phyloP scores from a whole-genome alignment of 257 asterid genomes.

The Lycium barbarum region DNA sequence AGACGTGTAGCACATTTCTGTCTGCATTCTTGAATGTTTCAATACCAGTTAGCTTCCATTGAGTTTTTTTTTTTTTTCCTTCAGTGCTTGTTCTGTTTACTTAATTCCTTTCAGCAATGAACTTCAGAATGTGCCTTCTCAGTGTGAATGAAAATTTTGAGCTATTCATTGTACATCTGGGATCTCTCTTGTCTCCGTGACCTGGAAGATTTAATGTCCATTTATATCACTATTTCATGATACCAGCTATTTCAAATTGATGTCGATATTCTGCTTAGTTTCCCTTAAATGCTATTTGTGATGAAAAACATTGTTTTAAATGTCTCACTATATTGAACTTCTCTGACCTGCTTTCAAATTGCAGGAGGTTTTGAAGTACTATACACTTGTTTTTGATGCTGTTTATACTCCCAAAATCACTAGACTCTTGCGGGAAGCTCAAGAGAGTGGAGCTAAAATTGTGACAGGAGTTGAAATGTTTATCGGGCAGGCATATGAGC shows the following conservation, averaged over 20 bases:
- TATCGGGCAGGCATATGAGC: slow-evolving; percentile 90
- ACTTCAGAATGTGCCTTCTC: background rate
- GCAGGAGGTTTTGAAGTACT: slow-evolving; percentile 79
- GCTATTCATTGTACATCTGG: background rate
- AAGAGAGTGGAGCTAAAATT: slow-evolving; percentile 74
- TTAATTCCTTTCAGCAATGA: slow-evolving; percentile 5
- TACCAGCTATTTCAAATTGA: background rate
- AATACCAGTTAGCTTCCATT: background rate
- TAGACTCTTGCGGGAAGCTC: slow-evolving; percentile 75
- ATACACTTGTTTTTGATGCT: slow-evolving; percentile 87
- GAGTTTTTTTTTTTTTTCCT: background rate
- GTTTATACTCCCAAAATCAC: slow-evolving; percentile 93
- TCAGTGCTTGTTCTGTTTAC: background rate
- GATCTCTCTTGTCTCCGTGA: background rate
- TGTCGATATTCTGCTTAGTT: background rate
- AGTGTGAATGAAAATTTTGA: background rate
- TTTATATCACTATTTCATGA: slow-evolving; percentile 5
- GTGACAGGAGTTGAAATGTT: slow-evolving; percentile 94
- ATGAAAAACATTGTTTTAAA: background rate
- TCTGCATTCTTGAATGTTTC: background rate
- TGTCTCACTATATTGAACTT: background rate
- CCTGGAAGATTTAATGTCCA: background rate
- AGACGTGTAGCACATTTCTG: background rate
- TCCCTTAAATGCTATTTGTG: background rate
- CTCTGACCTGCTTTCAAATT: background rate